These are phyloP conservation scores for Lithohypha guttulata DNA, from an alignment of 2,329 filamentous ascomycete genomes.

Conservation along the genomic window DNA sequence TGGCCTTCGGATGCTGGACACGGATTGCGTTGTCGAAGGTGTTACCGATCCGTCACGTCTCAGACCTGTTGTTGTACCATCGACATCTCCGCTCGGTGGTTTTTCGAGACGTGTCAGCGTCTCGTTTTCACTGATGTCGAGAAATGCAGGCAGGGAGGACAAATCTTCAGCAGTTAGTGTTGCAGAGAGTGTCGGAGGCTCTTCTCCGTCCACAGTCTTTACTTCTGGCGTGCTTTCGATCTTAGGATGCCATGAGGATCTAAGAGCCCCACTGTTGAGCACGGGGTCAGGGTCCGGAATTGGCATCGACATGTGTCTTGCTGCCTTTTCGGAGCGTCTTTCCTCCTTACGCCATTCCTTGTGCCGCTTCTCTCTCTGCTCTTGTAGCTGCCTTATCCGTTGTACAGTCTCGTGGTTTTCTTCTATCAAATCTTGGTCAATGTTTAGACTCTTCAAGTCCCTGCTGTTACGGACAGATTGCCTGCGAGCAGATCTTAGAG, in stretches of 20 bases:
- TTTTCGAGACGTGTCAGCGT: constrained; percentile 2
- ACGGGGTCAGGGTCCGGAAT: constrained; percentile 15
- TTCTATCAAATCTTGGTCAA: constrained; percentile 30
- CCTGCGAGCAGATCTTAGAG: constrained; percentile 27
- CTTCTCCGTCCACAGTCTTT: too few relatives aligned
- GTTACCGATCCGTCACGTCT: constrained; percentile 2
- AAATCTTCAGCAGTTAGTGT: constrained; percentile 14
- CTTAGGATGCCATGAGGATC: constrained; percentile 17
- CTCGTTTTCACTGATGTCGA: constrained; percentile 8
- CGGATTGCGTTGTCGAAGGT: background rate
- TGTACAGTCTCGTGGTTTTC: constrained; percentile 48
- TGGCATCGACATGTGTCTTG: constrained; percentile 15
- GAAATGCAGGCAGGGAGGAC: constrained; percentile 15
- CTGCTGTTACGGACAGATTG: constrained; percentile 45
- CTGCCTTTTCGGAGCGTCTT: constrained; percentile 17
- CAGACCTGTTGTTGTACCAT: constrained; percentile 11
- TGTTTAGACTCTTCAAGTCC: constrained; percentile 31
- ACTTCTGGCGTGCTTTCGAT: constrained; percentile 16
- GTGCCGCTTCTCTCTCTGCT: constrained; percentile 41
- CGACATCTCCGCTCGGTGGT: constrained; percentile 12
- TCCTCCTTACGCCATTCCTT: constrained; percentile 23
- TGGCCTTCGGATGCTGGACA: constrained; percentile 2
- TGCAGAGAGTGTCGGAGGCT: constrained; percentile 12
- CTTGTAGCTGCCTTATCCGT: constrained; percentile 47
- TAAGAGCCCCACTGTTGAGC: constrained; percentile 14